phyloP scores from a whole-genome alignment of 352 stramenopile genomes.

The Phytophthora hibernalis region DNA sequence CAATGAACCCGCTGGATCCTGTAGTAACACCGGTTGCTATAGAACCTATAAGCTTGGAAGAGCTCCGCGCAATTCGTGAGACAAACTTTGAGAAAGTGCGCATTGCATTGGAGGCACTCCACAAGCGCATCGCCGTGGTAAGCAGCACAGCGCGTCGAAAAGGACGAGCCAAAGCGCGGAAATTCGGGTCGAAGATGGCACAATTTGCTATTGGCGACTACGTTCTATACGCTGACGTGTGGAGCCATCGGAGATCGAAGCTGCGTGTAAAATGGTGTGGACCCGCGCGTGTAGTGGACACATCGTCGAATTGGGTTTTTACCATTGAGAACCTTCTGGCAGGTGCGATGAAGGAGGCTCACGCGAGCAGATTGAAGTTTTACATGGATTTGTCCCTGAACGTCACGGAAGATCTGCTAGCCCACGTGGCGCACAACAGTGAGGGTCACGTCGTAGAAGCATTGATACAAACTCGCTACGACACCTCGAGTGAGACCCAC shows the following conservation, averaged over 20 bases:
- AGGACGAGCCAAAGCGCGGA: background rate
- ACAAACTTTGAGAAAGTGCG: background rate
- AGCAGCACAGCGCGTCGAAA: background rate
- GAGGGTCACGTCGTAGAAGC: conserved; percentile 10
- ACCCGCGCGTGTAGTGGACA: conserved; percentile 8
- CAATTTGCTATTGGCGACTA: conserved; percentile 29
- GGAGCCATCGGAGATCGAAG: background rate
- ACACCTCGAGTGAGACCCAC: background rate
- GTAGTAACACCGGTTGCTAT: no score
- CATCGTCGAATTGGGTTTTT: conserved; percentile 22
- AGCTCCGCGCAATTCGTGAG: no score
- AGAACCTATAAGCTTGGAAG: no score
- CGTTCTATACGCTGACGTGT: conserved; percentile 23
- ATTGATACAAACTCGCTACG: background rate
- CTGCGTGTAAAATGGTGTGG: conserved; percentile 22
- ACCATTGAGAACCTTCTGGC: conserved; percentile 4
- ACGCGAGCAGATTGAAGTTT: no score
- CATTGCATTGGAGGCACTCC: no score
- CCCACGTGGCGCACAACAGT: background rate
- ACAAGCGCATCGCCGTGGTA: no score
- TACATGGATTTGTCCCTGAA: no score
- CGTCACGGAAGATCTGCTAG: no score
- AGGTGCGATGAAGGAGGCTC: no score
- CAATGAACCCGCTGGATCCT: no score
- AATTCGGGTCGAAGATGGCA: background rate